Conservation (phyloP, 202 grass and related monocot genomes). For the Digitaria exilis region DNA sequence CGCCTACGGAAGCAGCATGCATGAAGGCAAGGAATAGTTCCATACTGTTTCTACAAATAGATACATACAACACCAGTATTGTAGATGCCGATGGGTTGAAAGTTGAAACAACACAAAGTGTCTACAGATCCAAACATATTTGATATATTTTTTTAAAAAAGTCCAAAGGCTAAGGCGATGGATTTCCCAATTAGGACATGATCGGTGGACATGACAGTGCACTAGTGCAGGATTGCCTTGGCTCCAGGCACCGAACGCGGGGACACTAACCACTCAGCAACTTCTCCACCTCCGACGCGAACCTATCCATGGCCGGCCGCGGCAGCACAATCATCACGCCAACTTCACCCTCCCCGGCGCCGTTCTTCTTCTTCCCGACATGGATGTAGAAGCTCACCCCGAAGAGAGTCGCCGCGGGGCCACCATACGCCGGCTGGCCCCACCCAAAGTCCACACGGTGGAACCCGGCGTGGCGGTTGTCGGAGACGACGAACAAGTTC, state of each 20-base stretch:
- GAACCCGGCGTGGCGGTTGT: slow-evolving; percentile 59
- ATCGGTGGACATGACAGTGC: no score
- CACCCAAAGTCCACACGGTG: slow-evolving; percentile 58
- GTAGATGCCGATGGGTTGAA: no score
- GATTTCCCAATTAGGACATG: no score
- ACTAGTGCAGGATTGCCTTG: no score
- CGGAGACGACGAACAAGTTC: slow-evolving; percentile 57
- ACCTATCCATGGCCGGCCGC: slow-evolving; percentile 52
- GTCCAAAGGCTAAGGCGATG: no score
- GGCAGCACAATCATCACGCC: slow-evolving; percentile 45
- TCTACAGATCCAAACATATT: no score
- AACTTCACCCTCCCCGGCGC: slow-evolving; percentile 35
- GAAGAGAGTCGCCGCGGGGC: not conserved
- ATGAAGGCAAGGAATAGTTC: no score
- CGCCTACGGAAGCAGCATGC: no score
- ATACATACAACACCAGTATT: no score
- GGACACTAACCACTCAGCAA: slow-evolving; percentile 7
- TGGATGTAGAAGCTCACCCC: slow-evolving; percentile 29
- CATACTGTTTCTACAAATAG: no score
- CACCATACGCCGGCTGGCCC: slow-evolving; percentile 56
- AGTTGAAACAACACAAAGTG: no score
- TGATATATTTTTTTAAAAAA: no score
- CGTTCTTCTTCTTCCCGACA: slow-evolving; percentile 17
- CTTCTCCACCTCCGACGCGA: slow-evolving; percentile 38
- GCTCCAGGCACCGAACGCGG: not conserved